Evolutionary conservation across 176 grass and related monocot genomes (phyloP).

Genomic region (Raddia guianensis): DNA sequence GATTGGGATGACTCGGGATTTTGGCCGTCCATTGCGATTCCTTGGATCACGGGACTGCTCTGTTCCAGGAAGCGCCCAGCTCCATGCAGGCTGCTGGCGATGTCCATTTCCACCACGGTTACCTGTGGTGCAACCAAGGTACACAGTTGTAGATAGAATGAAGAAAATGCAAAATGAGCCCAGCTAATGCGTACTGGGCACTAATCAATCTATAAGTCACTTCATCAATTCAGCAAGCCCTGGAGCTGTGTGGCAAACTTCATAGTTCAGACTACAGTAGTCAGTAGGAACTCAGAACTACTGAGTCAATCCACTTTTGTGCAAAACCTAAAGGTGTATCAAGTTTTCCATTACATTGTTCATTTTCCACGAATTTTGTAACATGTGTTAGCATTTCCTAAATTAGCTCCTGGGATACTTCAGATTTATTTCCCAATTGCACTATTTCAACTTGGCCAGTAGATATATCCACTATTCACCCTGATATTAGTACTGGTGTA

Average conservation of each 20-base stretch:
- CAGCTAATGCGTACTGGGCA: background rate
- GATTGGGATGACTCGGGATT: constrained; percentile 48
- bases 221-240: too few species aligned
- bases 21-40: constrained; percentile 18
- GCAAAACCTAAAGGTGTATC: background rate
- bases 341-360: background rate
- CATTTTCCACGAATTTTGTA: background rate
- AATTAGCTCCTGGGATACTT: background rate
- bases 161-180: background rate
- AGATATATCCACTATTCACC: background rate
- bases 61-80: constrained; percentile 44
- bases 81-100: constrained; percentile 16
- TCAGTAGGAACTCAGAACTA: background rate
- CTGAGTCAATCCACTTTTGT: background rate
- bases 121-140: constrained; percentile 5
- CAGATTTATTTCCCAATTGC: background rate
- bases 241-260: background rate
- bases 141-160: background rate
- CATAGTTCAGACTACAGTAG: background rate
- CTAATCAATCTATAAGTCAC: background rate
- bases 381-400: background rate
- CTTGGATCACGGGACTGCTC: constrained; percentile 42
- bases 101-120: constrained; percentile 18
- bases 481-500: background rate
- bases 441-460: background rate